phyloP scores from a whole-genome alignment of 2,329 filamentous ascomycete genomes.

The Xylaria sp. region DNA sequence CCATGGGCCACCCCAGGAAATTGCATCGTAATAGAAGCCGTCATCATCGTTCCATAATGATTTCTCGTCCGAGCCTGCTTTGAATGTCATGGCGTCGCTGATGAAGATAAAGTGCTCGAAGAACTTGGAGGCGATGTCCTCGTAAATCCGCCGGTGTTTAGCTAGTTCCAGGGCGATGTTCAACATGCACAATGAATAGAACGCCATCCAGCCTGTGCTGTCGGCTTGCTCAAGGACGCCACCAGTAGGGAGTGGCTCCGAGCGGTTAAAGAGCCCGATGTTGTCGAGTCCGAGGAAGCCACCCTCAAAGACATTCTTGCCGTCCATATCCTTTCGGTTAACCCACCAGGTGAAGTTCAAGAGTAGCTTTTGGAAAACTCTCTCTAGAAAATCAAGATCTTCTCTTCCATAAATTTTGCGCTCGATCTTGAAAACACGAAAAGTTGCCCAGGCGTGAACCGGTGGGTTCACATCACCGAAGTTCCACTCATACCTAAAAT shows the following conservation, averaged over 20 bases:
- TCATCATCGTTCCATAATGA: constrained; percentile 97
- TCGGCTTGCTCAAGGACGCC: constrained; percentile 95
- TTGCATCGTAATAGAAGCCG: constrained; percentile 98
- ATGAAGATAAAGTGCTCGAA: constrained; percentile 99
- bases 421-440: constrained; percentile 97
- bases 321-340: constrained; percentile 90
- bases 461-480: constrained; percentile 97
- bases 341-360: constrained; percentile 99
- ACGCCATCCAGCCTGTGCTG: constrained; percentile 98
- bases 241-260: constrained; percentile 89
- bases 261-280: constrained; percentile 96
- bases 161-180: constrained; percentile 95
- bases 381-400: constrained; percentile 92
- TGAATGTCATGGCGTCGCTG: constrained; percentile 94
- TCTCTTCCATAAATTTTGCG: constrained; percentile 95
- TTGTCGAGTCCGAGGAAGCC: constrained; percentile 96
- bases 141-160: constrained; percentile 92
- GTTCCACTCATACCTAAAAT: constrained; percentile 80
- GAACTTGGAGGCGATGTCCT: constrained; percentile 97
- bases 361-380: constrained; percentile 93
- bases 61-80: constrained; percentile 70
- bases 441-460: constrained; percentile 94
- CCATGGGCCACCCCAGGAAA: constrained; percentile 93
- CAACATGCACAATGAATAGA: constrained; percentile 94
- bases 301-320: constrained; percentile 97